Base-by-base conservation (phyloP, 768 basidiomycete genomes). In the Termitomyces sp. region DNA sequence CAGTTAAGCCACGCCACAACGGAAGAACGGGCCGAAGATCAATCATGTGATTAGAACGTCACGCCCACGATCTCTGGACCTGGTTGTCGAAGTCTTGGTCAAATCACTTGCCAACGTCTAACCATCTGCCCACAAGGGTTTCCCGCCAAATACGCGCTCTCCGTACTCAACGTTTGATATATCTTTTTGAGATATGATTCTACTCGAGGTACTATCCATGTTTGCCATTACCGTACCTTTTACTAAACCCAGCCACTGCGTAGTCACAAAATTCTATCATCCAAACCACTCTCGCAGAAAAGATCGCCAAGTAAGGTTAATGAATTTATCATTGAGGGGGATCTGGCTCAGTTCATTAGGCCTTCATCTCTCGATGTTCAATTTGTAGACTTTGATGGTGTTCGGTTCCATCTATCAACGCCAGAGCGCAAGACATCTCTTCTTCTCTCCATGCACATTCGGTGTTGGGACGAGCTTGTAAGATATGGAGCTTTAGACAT, bases 331-430 rank as follows among this genome's bases (percentile, higher is more conserved):
- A 14, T 3, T 19, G 28, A 50, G 31, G 43, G 26, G 54, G 47
- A 38, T 15, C 15, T 42, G 15, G 44, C 48, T 61, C 67, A 46
- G 65, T 52, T 28, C 26, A 23, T 53, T 68, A 99, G 95, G 70
- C 94, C 96, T 14, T 84, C 89, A 6, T 85, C 89, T 31, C 78
- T 98, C 58, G 97, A 99, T 75, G 89, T 98, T 55, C 84, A 91
- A 56, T 99, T 99, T 64, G 97, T 98, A 53, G 97, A 99, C 74
- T 99, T 94, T 63, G 97, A 99, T 69, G 89, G 93, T 49, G 94
- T 98, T 53, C 84, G 94, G 44, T 99, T 98, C 74, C 95, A 89
- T 70, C 73, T 98, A 47, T 91, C 91, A 14, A 94, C 94, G 0
- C 89, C 89, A 3, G 84, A 90, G 23, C 85, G 87, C 68, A 92